A percentile compares a stretch with the other conserved stretches of the same genome.
These are phyloP conservation scores for Colletotrichum abscissum DNA, from an alignment of 2,329 filamentous ascomycete genomes.

Conservation along the genomic window DNA sequence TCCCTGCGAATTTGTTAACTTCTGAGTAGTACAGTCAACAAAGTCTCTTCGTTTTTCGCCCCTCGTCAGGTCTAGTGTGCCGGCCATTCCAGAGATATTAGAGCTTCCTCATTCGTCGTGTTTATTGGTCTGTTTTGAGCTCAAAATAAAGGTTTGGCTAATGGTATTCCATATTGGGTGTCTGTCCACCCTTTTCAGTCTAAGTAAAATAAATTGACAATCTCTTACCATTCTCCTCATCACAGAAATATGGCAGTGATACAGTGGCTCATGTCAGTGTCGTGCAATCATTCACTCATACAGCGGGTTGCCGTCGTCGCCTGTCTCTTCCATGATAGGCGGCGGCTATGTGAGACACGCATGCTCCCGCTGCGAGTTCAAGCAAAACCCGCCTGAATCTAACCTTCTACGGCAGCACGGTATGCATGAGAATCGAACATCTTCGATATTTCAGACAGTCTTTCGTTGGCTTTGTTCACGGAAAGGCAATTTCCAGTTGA, in stretches of 20 bases:
- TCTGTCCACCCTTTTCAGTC: not conserved
- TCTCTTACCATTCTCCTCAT: not conserved
- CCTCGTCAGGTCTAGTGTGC: too few relatives aligned
- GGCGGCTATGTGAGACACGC: not conserved
- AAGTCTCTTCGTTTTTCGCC: too few relatives aligned
- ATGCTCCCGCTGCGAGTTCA: not conserved
- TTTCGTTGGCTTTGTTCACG: accelerated
- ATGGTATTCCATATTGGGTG: accelerated
- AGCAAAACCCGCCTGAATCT: not conserved
- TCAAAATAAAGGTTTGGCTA: not conserved
- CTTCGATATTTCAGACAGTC: accelerated
- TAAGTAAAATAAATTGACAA: accelerated
- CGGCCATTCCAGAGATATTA: accelerated
- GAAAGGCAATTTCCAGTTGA: not conserved
- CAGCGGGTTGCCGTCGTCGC: not conserved
- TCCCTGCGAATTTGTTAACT: not conserved
- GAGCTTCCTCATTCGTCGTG: too few relatives aligned
- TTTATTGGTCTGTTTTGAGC: accelerated
- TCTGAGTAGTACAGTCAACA: accelerated
- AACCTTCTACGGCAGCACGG: not conserved
- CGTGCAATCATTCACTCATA: not conserved
- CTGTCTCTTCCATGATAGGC: not conserved
- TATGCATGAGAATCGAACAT: not conserved
- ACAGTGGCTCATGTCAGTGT: accelerated
- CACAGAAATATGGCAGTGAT: not conserved